These are phyloP conservation scores for Penicillium diatomitis DNA, from an alignment of 495 filamentous ascomycete genomes.

Conservation along the genomic window DNA sequence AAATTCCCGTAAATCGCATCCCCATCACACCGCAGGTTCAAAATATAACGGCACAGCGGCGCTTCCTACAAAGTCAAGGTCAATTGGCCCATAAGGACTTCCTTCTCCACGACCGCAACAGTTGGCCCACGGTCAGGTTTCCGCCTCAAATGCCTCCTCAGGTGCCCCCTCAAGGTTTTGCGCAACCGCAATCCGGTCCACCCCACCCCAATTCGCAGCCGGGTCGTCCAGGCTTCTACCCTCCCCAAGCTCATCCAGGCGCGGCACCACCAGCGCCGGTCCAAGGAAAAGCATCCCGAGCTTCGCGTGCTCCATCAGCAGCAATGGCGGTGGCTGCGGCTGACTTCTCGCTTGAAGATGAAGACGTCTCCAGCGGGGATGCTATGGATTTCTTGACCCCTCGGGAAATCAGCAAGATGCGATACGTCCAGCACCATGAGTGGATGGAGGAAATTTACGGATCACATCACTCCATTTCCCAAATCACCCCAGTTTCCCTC, in stretches of 20 bases:
- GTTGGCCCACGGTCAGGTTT: conserved; percentile 79
- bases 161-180: conserved; percentile 31
- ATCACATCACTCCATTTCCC: conserved; percentile 70
- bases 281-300: conserved; percentile 27
- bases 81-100: conserved; percentile 87
- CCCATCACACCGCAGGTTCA: conserved; percentile 51
- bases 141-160: conserved; percentile 42
- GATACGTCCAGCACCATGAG: conserved; percentile 92
- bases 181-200: conserved; percentile 11
- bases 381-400: conserved; percentile 80
- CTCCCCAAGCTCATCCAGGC: conserved; percentile 22
- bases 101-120: conserved; percentile 76
- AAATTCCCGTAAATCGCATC: conserved; percentile 56
- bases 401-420: conserved; percentile 71
- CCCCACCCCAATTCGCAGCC: conserved; percentile 3
- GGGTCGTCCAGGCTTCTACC: conserved; percentile 32
- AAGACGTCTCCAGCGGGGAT: conserved; percentile 77
- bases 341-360: conserved; percentile 67
- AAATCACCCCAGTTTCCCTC: conserved; percentile 81
- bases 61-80: conserved; percentile 64
- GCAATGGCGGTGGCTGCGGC: conserved; percentile 27
- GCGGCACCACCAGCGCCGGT: conserved; percentile 20
- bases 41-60: conserved; percentile 50
- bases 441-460: conserved; percentile 98
- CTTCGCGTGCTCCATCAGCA: conserved; percentile 29